Evolutionary conservation across 352 stramenopile genomes (phyloP), one percentile per base, ranked within the genome.

Genomic region (Pythium dissimile): DNA sequence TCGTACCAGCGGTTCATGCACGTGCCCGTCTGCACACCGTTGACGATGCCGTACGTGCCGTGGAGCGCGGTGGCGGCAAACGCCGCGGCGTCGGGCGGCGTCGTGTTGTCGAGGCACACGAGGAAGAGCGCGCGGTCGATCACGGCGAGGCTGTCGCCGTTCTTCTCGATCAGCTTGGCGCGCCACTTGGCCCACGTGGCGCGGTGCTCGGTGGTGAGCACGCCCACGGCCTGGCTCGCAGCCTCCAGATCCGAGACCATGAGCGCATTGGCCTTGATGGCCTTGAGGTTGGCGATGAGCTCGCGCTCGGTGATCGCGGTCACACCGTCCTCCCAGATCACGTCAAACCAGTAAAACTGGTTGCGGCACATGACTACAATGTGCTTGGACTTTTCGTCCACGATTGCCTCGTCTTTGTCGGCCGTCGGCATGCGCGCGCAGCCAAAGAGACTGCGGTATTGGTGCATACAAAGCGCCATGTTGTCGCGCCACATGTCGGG

Each of bases 1-100:
- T 99, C 95, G 73, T 98, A 98, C 95, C 95, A 99, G 28, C 96
- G 89, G 67, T 98, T 98, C 76, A 96, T 97, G 72, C 90, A 98
- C 57, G 92, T 97, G 38, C 94, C 96, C 26, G 80, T 62, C 67
- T 81, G 77, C 52, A 87, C 64, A 49, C 80, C 78, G 38, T 86
- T 76, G 11, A 69, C 70, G 52, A 98, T 84, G 54, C 76, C 77
- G 65, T 98, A 97, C 12, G 88, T 98, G 61, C 92, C 94, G 62
- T 98, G 93, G 2, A 98, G 66, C 51, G 94, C 93, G n/a, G 80
- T 92, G 13, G 84, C 76, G 0, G 82, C 83, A 62, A 94, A 91
- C 2, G 79, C 79, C 11, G 80, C 80, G 1, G 75, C 76, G 32
- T 90, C 82, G 2, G 81, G 79, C 12, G 94, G 94, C 21, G 80